Base-by-base conservation (phyloP, 352 stramenopile genomes). In the Phytophthora aleatoria region DNA sequence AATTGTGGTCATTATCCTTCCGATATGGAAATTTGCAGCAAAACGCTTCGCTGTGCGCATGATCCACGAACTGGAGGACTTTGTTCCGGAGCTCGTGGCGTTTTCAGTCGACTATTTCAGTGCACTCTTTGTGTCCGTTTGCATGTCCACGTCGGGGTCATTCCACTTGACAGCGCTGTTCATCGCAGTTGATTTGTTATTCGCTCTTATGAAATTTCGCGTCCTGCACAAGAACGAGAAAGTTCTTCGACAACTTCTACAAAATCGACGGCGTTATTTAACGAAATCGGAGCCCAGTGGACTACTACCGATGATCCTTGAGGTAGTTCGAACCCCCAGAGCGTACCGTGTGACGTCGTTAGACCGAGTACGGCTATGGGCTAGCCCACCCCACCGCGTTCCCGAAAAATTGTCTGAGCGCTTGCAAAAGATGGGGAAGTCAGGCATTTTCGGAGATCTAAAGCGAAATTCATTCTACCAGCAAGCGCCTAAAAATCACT, bases 51-150 rank as follows among this genome's bases (percentile, higher is more conserved):
- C 50, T 7, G 51, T 61, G 20, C 15, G 35, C 1, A 24, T 30
- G 9, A 42, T 28, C 5, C 30, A 28, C 2, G 41, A 61, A 13
- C 16, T 61, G n/a, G 50, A 67, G 41, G 59, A 67, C 26, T 67
- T 56, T n/a, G 44, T 61, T 3, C 59, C 59, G 0, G 39, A 51
- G 24, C 31, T 58, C 0, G 43, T 72, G 30, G 58, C 59, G 1
- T 61, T 71, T 31, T 44, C 39, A 0, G 43, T 62, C 1, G 63
- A 71, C 16, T 50, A 67, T 12, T 67, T 59, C 11, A 43, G 60
- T n/a, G 30, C 57, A 16, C 63, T 71, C 1, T 71, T 67, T 24
- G 41, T 57, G 5, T 67, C 44, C 4, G 57, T 71, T 2, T 71
- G 63, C 33, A 60, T 71, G 43, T 56, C 43, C 1, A 67, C 36